These are phyloP conservation scores for Fusarium secorum DNA, from an alignment of 2,329 filamentous ascomycete genomes.

Conservation along the genomic window DNA sequence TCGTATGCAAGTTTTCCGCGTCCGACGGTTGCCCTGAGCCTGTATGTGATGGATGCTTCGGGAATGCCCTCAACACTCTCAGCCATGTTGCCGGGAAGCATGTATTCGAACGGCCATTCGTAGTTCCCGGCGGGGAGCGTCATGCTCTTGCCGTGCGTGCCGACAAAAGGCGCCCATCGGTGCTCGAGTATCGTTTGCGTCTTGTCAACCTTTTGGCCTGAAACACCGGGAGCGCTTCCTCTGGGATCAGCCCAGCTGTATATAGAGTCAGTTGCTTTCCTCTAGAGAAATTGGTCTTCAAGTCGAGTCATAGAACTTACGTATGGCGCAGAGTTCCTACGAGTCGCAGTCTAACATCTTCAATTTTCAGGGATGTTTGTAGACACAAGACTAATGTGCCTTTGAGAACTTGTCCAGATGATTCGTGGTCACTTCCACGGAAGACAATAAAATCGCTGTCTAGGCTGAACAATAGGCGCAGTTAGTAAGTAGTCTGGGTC, in stretches of 20 bases:
- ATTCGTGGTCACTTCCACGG: constrained; percentile 77
- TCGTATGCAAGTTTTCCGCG: constrained; percentile 90
- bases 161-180: constrained; percentile 72
- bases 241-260: constrained; percentile 61
- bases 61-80: constrained; percentile 92
- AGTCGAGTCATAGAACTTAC: constrained; percentile 56
- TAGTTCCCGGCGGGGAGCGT: constrained; percentile 78
- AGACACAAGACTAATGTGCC: constrained; percentile 79
- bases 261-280: constrained; percentile 20
- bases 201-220: constrained; percentile 66
- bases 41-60: constrained; percentile 88
- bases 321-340: constrained; percentile 71
- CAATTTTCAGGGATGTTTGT: constrained; percentile 71
- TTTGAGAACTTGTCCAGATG: constrained; percentile 76
- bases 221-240: constrained; percentile 64
- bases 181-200: constrained; percentile 70
- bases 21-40: constrained; percentile 87
- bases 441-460: constrained; percentile 83
- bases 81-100: constrained; percentile 74
- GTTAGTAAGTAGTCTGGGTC: not conserved
- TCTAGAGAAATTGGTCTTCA: not conserved
- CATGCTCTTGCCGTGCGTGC: constrained; percentile 62
- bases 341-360: constrained; percentile 76
- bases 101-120: constrained; percentile 80
- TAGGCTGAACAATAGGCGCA: constrained; percentile 58